A percentile compares a stretch with the other conserved stretches of the same genome.
These are phyloP conservation scores for Lecanicillium sp. DNA, from an alignment of 2,329 filamentous ascomycete species.

Conservation along the genomic window DNA sequence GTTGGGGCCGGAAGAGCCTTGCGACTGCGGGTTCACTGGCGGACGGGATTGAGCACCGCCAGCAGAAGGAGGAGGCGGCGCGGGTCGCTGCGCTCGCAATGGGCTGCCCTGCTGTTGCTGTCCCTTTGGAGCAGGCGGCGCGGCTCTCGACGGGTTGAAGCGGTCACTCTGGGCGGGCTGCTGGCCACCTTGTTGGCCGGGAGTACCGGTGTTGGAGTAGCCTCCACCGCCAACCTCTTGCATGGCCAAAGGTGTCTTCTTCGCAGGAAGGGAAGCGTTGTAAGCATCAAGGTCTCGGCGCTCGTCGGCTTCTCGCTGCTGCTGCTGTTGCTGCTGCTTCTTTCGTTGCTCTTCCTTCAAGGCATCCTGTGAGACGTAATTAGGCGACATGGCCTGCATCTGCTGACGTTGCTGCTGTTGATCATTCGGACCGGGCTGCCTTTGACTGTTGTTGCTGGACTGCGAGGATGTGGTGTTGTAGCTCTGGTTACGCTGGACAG, in stretches of 20 bases:
- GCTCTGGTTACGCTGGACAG: slow-evolving; percentile 34
- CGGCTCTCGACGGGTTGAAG: slow-evolving; percentile 79
- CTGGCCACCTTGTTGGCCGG: slow-evolving; percentile 19
- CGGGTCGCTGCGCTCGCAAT: slow-evolving; percentile 68
- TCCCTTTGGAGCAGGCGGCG: slow-evolving; percentile 68
- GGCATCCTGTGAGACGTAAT: slow-evolving; percentile 44
- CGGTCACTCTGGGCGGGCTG: slow-evolving; percentile 35
- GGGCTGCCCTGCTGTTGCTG: slow-evolving; percentile 45
- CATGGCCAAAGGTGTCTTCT: slow-evolving; percentile 71
- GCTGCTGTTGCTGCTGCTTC: no score
- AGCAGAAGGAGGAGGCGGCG: slow-evolving; percentile 59
- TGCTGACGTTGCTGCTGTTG: slow-evolving; percentile 36
- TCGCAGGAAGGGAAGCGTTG: slow-evolving; percentile 81
- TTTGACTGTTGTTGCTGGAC: slow-evolving; percentile 28
- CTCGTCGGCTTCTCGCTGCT: slow-evolving; percentile 53
- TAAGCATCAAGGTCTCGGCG: slow-evolving; percentile 78
- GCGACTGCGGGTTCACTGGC: slow-evolving; percentile 38
- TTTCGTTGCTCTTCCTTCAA: slow-evolving; percentile 47
- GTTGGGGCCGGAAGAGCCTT: slow-evolving; percentile 30
- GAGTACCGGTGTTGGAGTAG: slow-evolving; percentile 20
- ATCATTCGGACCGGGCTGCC: slow-evolving; percentile 40
- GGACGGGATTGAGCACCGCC: slow-evolving; percentile 33
- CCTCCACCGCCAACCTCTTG: slow-evolving; percentile 69
- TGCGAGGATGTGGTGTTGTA: slow-evolving; percentile 30
- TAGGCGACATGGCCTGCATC: slow-evolving; percentile 49